A percentile compares a stretch with the other conserved stretches of the same genome.
Conservation (phyloP, 768 basidiomycete genomes). For the Leccinum incarnatum region DNA sequence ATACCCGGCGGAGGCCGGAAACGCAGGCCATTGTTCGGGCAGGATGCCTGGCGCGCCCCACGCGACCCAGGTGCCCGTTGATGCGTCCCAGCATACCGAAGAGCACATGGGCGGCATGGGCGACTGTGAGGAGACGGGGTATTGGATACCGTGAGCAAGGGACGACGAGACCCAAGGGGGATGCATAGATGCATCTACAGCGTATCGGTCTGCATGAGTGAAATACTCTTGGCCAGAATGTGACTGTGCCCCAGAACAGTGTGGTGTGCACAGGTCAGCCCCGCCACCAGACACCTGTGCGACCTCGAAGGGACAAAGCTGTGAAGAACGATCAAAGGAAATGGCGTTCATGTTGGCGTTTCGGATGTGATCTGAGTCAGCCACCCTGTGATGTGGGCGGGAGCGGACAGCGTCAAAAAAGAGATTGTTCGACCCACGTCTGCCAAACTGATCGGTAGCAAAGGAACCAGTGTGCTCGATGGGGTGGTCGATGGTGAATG, state of each 20-base stretch:
- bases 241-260: constrained; percentile 24
- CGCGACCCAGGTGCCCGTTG: constrained; percentile 29
- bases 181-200: constrained; percentile 21
- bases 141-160: constrained; percentile 28
- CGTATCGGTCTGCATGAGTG: constrained; percentile 23
- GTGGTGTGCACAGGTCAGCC: constrained; percentile 24
- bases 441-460: constrained; percentile 25
- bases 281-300: constrained; percentile 22
- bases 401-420: constrained; percentile 38
- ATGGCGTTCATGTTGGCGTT: constrained; percentile 20
- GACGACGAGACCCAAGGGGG: constrained; percentile 28
- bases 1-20: constrained; percentile 25
- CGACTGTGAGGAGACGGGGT: constrained; percentile 28
- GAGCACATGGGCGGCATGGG: constrained; percentile 28
- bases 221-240: constrained; percentile 26
- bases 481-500: constrained; percentile 13
- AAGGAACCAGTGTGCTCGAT: constrained; percentile 12
- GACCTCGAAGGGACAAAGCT: constrained; percentile 19
- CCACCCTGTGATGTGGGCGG: constrained; percentile 24
- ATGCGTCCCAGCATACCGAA: constrained; percentile 30
- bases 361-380: constrained; percentile 21
- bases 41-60: constrained; percentile 27
- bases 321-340: constrained; percentile 21
- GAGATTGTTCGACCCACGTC: constrained; percentile 36
- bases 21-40: constrained; percentile 31